Evolutionary conservation across 345 rosid genomes (phyloP).

Genomic region (Populus tremula): DNA sequence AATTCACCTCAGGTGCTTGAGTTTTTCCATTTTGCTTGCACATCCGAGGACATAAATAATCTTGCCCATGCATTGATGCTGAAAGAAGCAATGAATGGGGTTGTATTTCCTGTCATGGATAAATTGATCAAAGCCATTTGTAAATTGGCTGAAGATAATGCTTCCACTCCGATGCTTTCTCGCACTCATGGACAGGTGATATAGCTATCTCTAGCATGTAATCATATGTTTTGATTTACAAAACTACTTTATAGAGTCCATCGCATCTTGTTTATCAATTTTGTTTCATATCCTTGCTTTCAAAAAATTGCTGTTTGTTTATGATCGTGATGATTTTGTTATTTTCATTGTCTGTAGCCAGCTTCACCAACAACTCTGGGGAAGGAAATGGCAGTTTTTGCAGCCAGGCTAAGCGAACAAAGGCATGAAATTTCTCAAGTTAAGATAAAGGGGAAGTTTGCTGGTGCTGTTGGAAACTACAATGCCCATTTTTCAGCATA

Average conservation of each 20-base stretch:
- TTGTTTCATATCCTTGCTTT: constrained; percentile 2
- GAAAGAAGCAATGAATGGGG: constrained; percentile 57
- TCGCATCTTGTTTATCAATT: not conserved
- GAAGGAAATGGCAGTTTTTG: constrained; percentile 94
- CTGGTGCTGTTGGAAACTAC: constrained; percentile 96
- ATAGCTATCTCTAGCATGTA: not conserved
- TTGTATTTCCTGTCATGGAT: constrained; percentile 74
- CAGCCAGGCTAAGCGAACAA: constrained; percentile 76
- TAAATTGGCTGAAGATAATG: constrained; percentile 63
- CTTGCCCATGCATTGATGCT: constrained; percentile 92
- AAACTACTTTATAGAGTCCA: not conserved
- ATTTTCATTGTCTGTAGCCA: constrained; percentile 47
- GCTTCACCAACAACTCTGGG: constrained; percentile 95
- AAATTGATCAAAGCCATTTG: constrained; percentile 55
- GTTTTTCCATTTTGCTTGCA: constrained; percentile 94
- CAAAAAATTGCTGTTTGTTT: constrained; percentile 8
- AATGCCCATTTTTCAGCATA: constrained; percentile 91
- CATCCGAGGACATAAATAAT: constrained; percentile 95
- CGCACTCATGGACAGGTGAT: constrained; percentile 97
- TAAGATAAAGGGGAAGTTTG: constrained; percentile 84
- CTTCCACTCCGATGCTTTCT: constrained; percentile 81
- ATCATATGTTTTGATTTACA: not conserved
- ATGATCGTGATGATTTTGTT: not conserved
- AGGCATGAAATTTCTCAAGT: constrained; percentile 64
- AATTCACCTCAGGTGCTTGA: constrained; percentile 65